Base-by-base conservation (phyloP, 208 protist genomes). In the Sergeia podlipaevii region DNA sequence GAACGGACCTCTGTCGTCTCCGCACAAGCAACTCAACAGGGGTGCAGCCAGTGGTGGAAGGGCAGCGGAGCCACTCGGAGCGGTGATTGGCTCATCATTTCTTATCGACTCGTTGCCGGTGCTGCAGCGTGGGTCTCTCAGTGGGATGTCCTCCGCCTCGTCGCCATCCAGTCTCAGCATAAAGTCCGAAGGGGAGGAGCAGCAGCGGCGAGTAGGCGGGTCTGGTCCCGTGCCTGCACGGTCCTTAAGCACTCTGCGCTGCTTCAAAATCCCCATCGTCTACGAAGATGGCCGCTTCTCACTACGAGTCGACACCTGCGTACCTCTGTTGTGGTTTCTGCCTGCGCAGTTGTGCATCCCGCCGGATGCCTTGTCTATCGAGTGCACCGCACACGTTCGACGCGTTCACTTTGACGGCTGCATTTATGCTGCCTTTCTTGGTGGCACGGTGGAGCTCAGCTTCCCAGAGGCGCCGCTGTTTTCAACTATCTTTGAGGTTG, bases 201-300 rank as follows among this genome's bases (percentile, higher is more conserved):
- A 11, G 37, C 6, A 4, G 13, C 44, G 7, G 42, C 43, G 11
- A 7, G 6, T 37, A 10, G 33, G 33, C n/a, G n/a, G n/a, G n/a
- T n/a, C n/a, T 47, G n/a, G 18, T 47, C 42, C 42, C n/a, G n/a
- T 47, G 15, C 0, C 6, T 33, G 52, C 52, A 8, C 36, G 11
- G 23, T 33, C 29, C 17, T 37, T n/a, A 57, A 4, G 51, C 17
- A 47, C 65, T 27, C 66, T 91, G 51, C 81, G 85, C 33, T 80
- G 74, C 60, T 93, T 93, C 41, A 42, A 41, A 2, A 49, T 89
- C 0, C 85, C 80, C 0, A 55, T 93, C 17, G 59, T 66, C 32
- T 93, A 90, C 66, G 80, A 88, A 34, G 85, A 93, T 46, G 55
- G 75, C 1, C 74, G 73, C 20, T 87, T 93, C 51, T 41, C 66